A percentile compares a stretch with the other conserved stretches of the same genome.
These are phyloP conservation scores for Exserohilum rostratum DNA, from an alignment of 2,329 filamentous ascomycete species.

Conservation along the genomic window DNA sequence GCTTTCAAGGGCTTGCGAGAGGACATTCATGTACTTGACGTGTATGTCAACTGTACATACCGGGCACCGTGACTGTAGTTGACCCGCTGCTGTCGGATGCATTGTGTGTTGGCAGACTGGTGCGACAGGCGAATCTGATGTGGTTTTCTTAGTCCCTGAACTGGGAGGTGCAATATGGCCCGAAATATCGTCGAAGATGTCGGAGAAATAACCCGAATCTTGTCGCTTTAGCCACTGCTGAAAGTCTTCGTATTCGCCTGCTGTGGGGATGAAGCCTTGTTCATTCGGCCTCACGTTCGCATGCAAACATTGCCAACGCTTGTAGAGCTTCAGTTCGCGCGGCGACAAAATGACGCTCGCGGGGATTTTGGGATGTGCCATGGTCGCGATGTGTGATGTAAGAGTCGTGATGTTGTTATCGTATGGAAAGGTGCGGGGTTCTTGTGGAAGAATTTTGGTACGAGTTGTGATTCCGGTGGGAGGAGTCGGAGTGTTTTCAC, in stretches of 20 bases:
- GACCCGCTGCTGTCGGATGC: slow-evolving; percentile 24
- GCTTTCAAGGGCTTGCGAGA: slow-evolving; percentile 28
- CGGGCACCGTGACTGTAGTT: slow-evolving; percentile 30
- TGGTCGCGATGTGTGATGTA: background rate
- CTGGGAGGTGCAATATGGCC: slow-evolving; percentile 20
- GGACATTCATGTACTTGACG: slow-evolving; percentile 30
- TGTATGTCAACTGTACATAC: slow-evolving; percentile 36
- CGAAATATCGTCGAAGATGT: slow-evolving; percentile 34
- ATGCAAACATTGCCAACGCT: slow-evolving; percentile 34
- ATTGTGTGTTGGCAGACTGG: slow-evolving; percentile 30
- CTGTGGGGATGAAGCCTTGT: slow-evolving; percentile 31
- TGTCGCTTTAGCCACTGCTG: slow-evolving; percentile 38
- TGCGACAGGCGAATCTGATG: slow-evolving; percentile 19
- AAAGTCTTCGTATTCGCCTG: slow-evolving; percentile 37
- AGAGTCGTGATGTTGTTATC: background rate
- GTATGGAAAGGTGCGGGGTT: background rate
- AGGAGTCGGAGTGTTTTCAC: background rate
- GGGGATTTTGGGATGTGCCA: slow-evolving; percentile 21
- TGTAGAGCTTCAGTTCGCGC: slow-evolving; percentile 36
- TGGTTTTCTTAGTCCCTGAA: background rate
- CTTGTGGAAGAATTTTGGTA: background rate
- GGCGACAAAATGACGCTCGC: slow-evolving; percentile 33
- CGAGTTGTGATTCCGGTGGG: background rate
- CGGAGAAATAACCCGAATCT: slow-evolving; percentile 41
- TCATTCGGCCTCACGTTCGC: slow-evolving; percentile 25